phyloP scores from a whole-genome alignment of 2,329 filamentous ascomycete genomes.

The Tolypocladium endophyticum region DNA sequence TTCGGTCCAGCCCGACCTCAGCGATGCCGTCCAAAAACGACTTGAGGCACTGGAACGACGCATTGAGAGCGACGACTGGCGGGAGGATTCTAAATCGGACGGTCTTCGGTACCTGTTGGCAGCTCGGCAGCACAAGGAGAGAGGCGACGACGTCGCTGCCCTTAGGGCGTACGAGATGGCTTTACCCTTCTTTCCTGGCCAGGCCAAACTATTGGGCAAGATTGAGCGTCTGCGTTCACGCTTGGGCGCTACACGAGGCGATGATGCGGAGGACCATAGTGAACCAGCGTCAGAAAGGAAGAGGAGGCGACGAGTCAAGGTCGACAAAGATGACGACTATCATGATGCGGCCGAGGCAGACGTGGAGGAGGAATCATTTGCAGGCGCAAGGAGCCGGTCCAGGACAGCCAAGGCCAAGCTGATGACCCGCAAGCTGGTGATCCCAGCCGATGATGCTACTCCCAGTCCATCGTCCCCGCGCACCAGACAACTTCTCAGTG shows the following conservation, averaged over 20 bases:
- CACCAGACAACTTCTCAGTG: slow-evolving; percentile 52
- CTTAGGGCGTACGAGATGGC: slow-evolving; percentile 81
- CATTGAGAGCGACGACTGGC: slow-evolving; percentile 54
- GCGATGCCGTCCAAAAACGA: slow-evolving; percentile 68
- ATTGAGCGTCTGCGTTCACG: slow-evolving; percentile 51
- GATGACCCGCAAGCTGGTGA: background rate
- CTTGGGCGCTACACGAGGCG: slow-evolving; percentile 23
- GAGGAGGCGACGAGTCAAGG: background rate
- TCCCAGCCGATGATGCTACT: background rate
- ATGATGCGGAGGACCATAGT: slow-evolving; percentile 4
- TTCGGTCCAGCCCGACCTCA: slow-evolving; percentile 40
- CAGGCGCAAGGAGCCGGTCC: background rate
- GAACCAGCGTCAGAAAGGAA: background rate
- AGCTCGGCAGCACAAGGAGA: slow-evolving; percentile 81
- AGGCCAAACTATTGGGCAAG: slow-evolving; percentile 65
- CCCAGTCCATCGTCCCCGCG: slow-evolving; percentile 35
- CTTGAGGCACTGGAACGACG: slow-evolving; percentile 77
- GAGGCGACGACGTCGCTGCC: slow-evolving; percentile 67
- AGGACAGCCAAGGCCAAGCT: background rate
- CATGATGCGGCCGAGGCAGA: slow-evolving; percentile 16
- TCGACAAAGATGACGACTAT: slow-evolving; percentile 2
- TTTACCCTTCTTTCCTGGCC: slow-evolving; percentile 73
- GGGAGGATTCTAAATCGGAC: slow-evolving; percentile 66
- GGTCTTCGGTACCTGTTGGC: slow-evolving; percentile 81
- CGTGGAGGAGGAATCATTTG: background rate